These are phyloP conservation scores for Pezicula rhizophila DNA, from an alignment of 2,329 filamentous ascomycete genomes.

Conservation along the genomic window DNA sequence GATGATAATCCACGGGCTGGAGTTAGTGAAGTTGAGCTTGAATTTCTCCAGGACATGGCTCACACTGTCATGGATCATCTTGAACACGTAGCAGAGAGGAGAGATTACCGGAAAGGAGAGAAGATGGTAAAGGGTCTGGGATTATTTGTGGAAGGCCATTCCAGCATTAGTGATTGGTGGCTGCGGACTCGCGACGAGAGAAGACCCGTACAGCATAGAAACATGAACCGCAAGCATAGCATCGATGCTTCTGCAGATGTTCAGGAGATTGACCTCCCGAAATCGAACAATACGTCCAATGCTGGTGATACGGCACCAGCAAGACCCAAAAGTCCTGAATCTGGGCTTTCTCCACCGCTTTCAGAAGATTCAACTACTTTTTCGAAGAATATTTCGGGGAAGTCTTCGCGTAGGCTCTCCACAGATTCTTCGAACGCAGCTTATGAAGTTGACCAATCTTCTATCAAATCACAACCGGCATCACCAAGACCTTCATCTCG, in stretches of 20 bases:
- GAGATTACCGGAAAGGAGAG: slow-evolving; percentile 43
- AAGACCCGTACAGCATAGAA: not conserved
- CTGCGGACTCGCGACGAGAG: slow-evolving; percentile 1
- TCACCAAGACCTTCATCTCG: not conserved
- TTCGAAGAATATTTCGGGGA: no score
- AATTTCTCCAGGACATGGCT: slow-evolving; percentile 49
- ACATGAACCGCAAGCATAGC: not conserved
- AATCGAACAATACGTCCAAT: no score
- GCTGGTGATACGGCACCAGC: no score
- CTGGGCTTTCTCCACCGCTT: no score
- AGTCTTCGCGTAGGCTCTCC: no score
- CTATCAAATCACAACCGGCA: not conserved
- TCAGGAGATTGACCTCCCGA: no score
- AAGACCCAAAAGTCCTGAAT: no score
- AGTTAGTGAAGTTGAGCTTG: slow-evolving; percentile 39
- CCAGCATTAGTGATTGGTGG: slow-evolving; percentile 16
- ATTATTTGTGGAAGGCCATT: slow-evolving; percentile 44
- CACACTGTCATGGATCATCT: slow-evolving; percentile 53
- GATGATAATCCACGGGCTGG: slow-evolving; percentile 48
- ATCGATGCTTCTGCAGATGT: not conserved
- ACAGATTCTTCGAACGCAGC: no score
- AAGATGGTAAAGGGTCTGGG: slow-evolving; percentile 47
- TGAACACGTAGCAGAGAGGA: slow-evolving; percentile 45
- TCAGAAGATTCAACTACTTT: no score
- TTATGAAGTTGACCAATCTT: no score